A percentile compares a stretch with the other conserved stretches of the same genome.
These are phyloP conservation scores for Ogataea pini DNA, from an alignment of 805 yeast genomes.

Conservation along the genomic window DNA sequence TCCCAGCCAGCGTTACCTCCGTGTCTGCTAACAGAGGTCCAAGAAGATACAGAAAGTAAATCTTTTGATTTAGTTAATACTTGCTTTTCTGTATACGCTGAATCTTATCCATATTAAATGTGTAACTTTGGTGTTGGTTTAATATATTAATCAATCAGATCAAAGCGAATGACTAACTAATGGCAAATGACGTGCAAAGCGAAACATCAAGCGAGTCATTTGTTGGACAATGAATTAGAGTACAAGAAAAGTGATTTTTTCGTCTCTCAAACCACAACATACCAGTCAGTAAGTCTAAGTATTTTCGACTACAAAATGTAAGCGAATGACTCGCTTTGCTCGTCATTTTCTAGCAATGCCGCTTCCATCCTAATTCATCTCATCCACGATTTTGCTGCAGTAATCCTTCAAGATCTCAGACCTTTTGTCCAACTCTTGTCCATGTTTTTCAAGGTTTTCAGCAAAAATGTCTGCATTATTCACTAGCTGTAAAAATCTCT, in stretches of 20 bases:
- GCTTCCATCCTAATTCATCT: slow-evolving; percentile 18
- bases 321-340: too few relatives aligned
- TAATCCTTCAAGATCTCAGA: slow-evolving; percentile 44
- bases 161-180: neutral
- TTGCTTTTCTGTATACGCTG: slow-evolving; percentile 16
- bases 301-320: too few relatives aligned
- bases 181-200: neutral
- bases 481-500: slow-evolving; percentile 33
- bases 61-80: slow-evolving; percentile 13
- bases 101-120: slow-evolving; percentile 11
- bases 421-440: slow-evolving; percentile 37
- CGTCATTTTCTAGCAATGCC: neutral
- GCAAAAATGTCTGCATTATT: slow-evolving; percentile 25
- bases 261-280: too few relatives aligned
- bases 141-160: slow-evolving; percentile 9
- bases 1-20: slow-evolving; percentile 82
- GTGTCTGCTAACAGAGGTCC: slow-evolving; percentile 88
- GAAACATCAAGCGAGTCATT: too few relatives aligned
- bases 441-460: slow-evolving; percentile 21
- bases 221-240: too few relatives aligned
- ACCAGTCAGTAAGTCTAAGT: too few relatives aligned
- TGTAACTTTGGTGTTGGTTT: slow-evolving; percentile 8
- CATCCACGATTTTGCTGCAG: slow-evolving; percentile 41
- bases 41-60: slow-evolving; percentile 86
- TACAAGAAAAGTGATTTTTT: too few relatives aligned